A percentile compares a stretch with the other conserved stretches of the same genome.
These are phyloP conservation scores for Xylaria hypoxylon DNA, from an alignment of 2,329 filamentous ascomycete species.

Conservation along the genomic window DNA sequence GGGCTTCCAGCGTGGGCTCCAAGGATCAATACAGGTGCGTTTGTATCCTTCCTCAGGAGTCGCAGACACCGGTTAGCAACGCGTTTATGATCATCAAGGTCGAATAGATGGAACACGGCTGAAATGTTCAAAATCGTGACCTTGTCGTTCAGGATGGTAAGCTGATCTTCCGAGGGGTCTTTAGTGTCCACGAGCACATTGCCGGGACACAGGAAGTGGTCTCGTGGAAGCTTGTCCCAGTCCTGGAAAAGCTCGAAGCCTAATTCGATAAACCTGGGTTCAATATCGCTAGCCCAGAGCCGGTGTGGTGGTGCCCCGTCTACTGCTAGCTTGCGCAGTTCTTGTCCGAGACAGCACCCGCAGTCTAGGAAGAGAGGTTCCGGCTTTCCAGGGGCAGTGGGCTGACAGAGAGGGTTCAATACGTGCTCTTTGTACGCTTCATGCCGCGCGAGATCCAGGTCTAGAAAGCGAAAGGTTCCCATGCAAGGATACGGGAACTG, in stretches of 20 bases:
- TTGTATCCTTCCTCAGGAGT: slow-evolving; percentile 48
- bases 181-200: slow-evolving; percentile 43
- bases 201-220: slow-evolving; percentile 53
- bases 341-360: slow-evolving; percentile 58
- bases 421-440: slow-evolving; percentile 45
- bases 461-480: slow-evolving; percentile 57
- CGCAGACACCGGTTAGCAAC: slow-evolving; percentile 46
- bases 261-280: slow-evolving; percentile 53
- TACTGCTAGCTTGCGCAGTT: slow-evolving; percentile 55
- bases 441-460: slow-evolving; percentile 53
- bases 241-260: slow-evolving; percentile 58
- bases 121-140: slow-evolving; percentile 50
- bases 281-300: slow-evolving; percentile 53
- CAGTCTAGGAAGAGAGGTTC: slow-evolving; percentile 55
- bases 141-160: slow-evolving; percentile 50
- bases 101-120: slow-evolving; percentile 56
- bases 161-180: slow-evolving; percentile 46
- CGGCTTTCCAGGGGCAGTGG: slow-evolving; percentile 42
- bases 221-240: slow-evolving; percentile 47
- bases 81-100: slow-evolving; percentile 50
- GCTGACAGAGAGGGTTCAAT: slow-evolving; percentile 49
- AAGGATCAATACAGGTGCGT: slow-evolving; percentile 50
- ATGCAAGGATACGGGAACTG: slow-evolving; percentile 57
- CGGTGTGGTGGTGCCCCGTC: slow-evolving; percentile 50
- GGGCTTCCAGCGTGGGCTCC: slow-evolving; percentile 43